Evolutionary conservation across 352 stramenopile genomes (phyloP), one percentile per base, ranked within the genome.

Genomic region (Albugo candida): DNA sequence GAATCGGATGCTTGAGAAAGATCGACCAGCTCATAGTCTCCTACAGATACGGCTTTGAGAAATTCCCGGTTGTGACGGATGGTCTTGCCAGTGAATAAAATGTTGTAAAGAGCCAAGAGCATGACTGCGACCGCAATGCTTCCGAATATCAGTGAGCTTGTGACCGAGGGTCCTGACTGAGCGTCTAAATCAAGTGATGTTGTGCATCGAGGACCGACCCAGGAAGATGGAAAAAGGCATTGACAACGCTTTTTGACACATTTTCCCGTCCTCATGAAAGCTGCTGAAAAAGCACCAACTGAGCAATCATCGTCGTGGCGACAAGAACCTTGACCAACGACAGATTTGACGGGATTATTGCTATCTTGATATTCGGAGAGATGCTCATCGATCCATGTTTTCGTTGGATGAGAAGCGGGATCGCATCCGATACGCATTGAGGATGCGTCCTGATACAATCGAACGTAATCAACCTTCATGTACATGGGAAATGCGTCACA

Each of bases 381-480:
- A 49, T 85, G 59, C 52, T 75, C 70, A 17, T 72, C 57, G 49
- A 85, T 83, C 62, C 65, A 85, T 51, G 82, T 55, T 0, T 67
- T 59, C n/a, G 70, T 82, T 13, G 73, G 73, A 36, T 85, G 71
- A 12, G 55, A 64, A 11, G 56, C 49, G 0, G 73, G 73, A 38
- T 83, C 68, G 36, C 73, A 85, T 1, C 67, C 67, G 14, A 72
- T 36, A 1, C 53, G 46, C 70, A 85, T 85, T 14, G 21, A 64
- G 6, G 64, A 72, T 17, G 40, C 52, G 53, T 85, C 68, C 55
- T 85, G 70, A 39, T 79, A 83, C 53, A 83, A 18, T 3, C 81
- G 69, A 5, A 94, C 61, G 58, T 88, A 88, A 59, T 94, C 80
- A 50, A 94, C 74, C 48, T 86, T 70, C 67, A 87, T 87, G 61